Conservation (phyloP, 257 asterid species). For the Penstemon barbatus region DNA sequence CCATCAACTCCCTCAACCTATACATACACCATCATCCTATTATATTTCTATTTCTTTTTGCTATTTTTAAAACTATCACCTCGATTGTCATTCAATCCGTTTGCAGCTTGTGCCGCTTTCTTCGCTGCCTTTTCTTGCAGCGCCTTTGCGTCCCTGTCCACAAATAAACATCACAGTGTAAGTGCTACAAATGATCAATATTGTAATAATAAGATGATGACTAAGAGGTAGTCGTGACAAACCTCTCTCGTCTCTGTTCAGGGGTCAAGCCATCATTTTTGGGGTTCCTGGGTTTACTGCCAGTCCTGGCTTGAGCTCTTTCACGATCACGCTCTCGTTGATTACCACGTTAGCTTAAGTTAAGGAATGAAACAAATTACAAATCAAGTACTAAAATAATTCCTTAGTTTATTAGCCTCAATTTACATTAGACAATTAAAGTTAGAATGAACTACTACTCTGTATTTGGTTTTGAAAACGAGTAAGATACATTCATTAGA, state of each 20-base stretch:
- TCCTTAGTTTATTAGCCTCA: background rate
- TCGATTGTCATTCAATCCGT: slow-evolving; percentile 30
- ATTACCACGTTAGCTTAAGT: slow-evolving; percentile 63
- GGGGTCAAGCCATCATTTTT: slow-evolving; percentile 75
- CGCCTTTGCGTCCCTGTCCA: slow-evolving; percentile 76
- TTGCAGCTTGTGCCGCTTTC: slow-evolving; percentile 55
- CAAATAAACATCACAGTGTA: background rate
- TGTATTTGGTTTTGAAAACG: too few species aligned
- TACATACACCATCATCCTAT: background rate
- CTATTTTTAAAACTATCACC: slow-evolving; percentile 24
- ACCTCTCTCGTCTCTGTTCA: slow-evolving; percentile 88
- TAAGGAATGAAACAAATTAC: slow-evolving; percentile 35
- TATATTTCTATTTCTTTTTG: slow-evolving; percentile 43
- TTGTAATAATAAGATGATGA: background rate
- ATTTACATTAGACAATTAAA: background rate
- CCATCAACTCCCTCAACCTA: slow-evolving; percentile 17
- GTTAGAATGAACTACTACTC: too few species aligned
- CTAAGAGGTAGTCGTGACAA: background rate
- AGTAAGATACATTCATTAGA: too few species aligned
- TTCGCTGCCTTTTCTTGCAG: slow-evolving; percentile 67
- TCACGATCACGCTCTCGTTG: slow-evolving; percentile 88
- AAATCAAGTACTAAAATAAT: background rate
- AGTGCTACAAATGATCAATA: background rate
- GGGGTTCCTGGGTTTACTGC: slow-evolving; percentile 41
- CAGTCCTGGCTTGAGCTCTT: slow-evolving; percentile 78